Evolutionary conservation across 768 basidiomycete species (phyloP).

Genomic region (Epithele typhae): DNA sequence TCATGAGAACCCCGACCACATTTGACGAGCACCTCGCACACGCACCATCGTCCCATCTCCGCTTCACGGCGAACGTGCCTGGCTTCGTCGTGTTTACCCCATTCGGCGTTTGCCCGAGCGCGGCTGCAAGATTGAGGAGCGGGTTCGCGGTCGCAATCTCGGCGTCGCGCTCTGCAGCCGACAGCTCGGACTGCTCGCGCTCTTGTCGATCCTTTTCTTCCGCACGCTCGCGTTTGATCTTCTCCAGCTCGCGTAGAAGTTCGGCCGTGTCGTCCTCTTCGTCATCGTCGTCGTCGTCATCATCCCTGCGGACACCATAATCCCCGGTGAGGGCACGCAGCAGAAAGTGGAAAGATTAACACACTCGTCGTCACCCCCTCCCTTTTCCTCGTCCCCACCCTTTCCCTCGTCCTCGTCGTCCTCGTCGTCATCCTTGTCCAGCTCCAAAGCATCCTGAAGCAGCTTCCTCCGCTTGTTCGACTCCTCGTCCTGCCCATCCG

Average conservation of each 20-base stretch:
- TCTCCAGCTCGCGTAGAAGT: constrained; percentile 93
- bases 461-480: constrained; percentile 81
- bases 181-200: constrained; percentile 59
- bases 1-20: too few species aligned
- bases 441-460: constrained; percentile 77
- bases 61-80: constrained; percentile 87
- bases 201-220: constrained; percentile 88
- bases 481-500: constrained; percentile 55
- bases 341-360: constrained; percentile 12
- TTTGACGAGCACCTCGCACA: too few species aligned
- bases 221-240: constrained; percentile 94
- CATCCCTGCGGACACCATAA: constrained; percentile 2
- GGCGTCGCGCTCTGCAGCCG: constrained; percentile 62
- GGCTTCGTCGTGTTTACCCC: constrained; percentile 71
- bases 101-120: constrained; percentile 69
- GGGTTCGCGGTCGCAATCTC: constrained; percentile 89
- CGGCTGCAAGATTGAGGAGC: constrained; percentile 85
- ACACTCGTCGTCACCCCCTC: constrained; percentile 48
- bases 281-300: constrained; percentile 46
- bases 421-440: constrained; percentile 89
- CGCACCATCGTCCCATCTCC: constrained; percentile 92
- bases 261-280: constrained; percentile 94
- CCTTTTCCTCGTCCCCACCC: constrained; percentile 34
- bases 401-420: constrained; percentile 44
- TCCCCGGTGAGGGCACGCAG: too few species aligned